These are phyloP conservation scores for Multifurca ochricompacta DNA, from an alignment of 768 basidiomycete genomes.

Conservation along the genomic window DNA sequence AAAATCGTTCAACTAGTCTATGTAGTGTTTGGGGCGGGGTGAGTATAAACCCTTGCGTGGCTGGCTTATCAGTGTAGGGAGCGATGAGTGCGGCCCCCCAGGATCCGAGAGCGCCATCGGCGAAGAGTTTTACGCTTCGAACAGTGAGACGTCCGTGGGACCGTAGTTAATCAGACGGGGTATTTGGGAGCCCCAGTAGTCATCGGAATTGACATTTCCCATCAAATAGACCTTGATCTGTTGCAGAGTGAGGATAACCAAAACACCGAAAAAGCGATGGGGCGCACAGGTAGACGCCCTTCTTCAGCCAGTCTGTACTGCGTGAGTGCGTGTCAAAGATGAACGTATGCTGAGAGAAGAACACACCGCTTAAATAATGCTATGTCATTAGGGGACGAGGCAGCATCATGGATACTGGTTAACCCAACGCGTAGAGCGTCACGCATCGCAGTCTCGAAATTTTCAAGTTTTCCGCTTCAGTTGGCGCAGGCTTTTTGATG, in stretches of 20 bases:
- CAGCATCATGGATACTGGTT: conserved; percentile 84
- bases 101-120: conserved; percentile 86
- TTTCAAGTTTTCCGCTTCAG: conserved; percentile 47
- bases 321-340: conserved; percentile 7
- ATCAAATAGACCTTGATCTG: conserved; percentile 58
- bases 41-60: conserved; percentile 63
- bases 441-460: conserved; percentile 52
- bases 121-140: conserved; percentile 65
- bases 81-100: conserved; percentile 86
- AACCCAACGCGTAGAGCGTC: conserved; percentile 75
- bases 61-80: conserved; percentile 77
- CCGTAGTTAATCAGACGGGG: conserved; percentile 28
- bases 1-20: conserved; percentile 51
- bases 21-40: conserved; percentile 45
- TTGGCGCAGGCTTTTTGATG: conserved; percentile 58
- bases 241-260: neutral
- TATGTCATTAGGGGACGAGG: conserved; percentile 40
- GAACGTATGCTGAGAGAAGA: neutral
- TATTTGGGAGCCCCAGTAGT: conserved; percentile 33
- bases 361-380: conserved; percentile 59
- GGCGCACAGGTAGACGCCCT: conserved; percentile 58
- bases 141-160: conserved; percentile 28
- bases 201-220: conserved; percentile 34
- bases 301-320: conserved; percentile 55
- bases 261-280: neutral